Base-by-base conservation (phyloP, 805 yeast species). In the Candida dendrica region DNA sequence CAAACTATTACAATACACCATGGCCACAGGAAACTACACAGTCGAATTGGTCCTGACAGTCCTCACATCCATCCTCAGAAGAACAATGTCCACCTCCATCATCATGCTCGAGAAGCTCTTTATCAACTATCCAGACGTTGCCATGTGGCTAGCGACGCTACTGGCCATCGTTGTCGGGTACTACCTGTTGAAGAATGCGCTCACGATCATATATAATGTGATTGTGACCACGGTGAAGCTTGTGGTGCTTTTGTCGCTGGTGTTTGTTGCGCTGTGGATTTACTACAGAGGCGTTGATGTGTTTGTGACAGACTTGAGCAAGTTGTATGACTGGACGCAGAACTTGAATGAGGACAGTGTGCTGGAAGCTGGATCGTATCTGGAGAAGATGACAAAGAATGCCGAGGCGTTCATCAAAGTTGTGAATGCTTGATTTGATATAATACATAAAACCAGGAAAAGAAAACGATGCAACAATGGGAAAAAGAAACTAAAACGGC, bases 201-300 rank as follows among this genome's bases (percentile, higher is more conserved):
- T 54, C 9, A 22, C 37, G 2, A 51, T 56, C 8, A 40, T 56
- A 10, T 44, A 48, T 24, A 34, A 47, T 3, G 17, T 55, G 3
- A 35, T 56, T 1, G 22, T 51, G 29, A 52, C 55, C 3, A 45
- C 59, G 2, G 11, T 65, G 29, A 66, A 53, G 43, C 47, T 55
- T 24, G 14, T 53, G 1, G 17, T 58, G 1, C 43, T 55, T n/a
- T 15, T 58, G 1, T 14, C 42, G 1, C 13, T 59, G 14, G 19
- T 58, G 0, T 22, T 55, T 2, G 13, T 57, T 0, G 49, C 41
- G 4, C 36, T 54, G 6, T 55, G 63, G 49, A 37, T 65, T 15
- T 64, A 63, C 36, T n/a, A 56, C 16, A 52, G 71, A 38, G 71
- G 71, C 1, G 42, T 52, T 10, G 52, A 51, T 11, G 53, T 47